Percentiles rank a stretch among this genome's conserved stretches.
These are phyloP conservation scores for Beta macrorhiza DNA, from an alignment of 179 eudicot genomes.

Conservation along the genomic window DNA sequence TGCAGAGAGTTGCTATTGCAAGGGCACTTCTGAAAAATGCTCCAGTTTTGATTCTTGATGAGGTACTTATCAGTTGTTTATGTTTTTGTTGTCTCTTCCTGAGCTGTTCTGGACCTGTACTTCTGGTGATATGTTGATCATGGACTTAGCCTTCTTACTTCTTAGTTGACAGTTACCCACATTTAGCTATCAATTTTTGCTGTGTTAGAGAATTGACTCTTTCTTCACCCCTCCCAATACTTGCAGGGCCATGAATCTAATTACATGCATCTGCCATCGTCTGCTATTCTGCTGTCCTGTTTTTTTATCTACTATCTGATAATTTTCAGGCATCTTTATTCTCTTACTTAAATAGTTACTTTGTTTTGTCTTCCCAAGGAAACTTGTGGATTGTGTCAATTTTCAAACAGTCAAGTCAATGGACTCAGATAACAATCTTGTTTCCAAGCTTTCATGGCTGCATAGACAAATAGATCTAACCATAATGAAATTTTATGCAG, in stretches of 20 bases:
- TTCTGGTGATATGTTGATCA: neutral
- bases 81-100: neutral
- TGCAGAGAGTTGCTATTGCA: conserved; percentile 95
- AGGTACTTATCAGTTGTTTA: conserved; percentile 46
- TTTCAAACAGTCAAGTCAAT: neutral
- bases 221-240: neutral
- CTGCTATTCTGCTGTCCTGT: no score
- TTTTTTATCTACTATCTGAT: no score
- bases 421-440: neutral
- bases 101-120: neutral
- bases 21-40: conserved; percentile 94
- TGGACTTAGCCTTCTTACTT: neutral
- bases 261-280: neutral
- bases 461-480: conserved; percentile 3
- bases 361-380: neutral
- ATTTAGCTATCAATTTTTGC: neutral
- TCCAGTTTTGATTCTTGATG: conserved; percentile 90
- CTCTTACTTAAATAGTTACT: no score
- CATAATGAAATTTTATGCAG: conserved; percentile 36
- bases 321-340: no score
- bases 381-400: neutral
- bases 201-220: neutral
- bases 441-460: neutral
- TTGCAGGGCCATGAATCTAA: neutral
- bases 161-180: neutral